Base-by-base conservation (phyloP, 2,329 filamentous ascomycete species). In the Cladorrhinum sp. region DNA sequence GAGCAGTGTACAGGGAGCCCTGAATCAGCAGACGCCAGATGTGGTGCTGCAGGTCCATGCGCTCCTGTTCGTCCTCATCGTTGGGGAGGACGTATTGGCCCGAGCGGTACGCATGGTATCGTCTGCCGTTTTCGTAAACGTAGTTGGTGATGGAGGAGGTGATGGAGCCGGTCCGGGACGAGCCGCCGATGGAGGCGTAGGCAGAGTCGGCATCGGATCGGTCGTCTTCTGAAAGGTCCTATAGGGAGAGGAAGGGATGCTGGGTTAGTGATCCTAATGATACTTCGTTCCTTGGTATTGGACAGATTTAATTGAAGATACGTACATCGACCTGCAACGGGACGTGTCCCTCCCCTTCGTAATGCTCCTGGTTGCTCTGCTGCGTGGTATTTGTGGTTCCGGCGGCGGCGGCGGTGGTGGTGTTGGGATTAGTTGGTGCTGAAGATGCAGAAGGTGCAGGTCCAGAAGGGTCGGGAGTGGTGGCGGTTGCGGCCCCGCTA, bases 41-140 rank as follows among this genome's bases (percentile, higher is more conserved):
- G 66, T 83, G 77, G 70, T 85, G 82, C 65, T 82, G 79, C 64
- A 82, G 72, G 63, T 86, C 81, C 16, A 84, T 73, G 12, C 82
- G 79, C 65, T 83, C 80, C 55, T 82, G 74, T 68, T 86, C 83
- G 62, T 75, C 71, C 64, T 80, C 78, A 68, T 84, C 82, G 69
- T 83, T 84, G 55, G 82, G 81, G 14, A 74, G 64, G 54, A 73
- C 65, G 57, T 78, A 77, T 16, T 74, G 67, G 8, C 80, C 81
- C 26, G 79, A 75, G 33, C 76, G 74, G 65, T 77, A 80, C 50
- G 74, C 75, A 63, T 81, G 78, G 55, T 83, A 83, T 3, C 79
- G 72, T 0, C 80, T 74, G 2, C 80, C 80, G 63, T 79, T 80
- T 48, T 79, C 68, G 61, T 71, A 74, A 36, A 79, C 79, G 64